Percentiles rank a stretch among this genome's conserved stretches.
phyloP scores from a whole-genome alignment of 768 basidiomycete genomes.

The Hydnomerulius pinastri region DNA sequence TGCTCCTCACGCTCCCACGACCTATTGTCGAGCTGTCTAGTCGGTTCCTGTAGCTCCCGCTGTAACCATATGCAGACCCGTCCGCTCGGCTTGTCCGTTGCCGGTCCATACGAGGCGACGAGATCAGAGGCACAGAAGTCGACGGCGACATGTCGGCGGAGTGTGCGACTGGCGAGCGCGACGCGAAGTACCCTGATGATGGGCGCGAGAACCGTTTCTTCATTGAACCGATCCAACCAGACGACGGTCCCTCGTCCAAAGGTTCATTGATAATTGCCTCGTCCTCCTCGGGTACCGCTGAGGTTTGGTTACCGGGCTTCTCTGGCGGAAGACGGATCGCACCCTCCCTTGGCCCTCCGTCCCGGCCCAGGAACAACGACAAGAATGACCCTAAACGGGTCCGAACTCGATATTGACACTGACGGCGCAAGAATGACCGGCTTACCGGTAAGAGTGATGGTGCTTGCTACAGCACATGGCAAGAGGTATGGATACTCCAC shows the following conservation, averaged over 20 bases:
- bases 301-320: slow-evolving; percentile 51
- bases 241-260: slow-evolving; percentile 40
- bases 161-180: slow-evolving; percentile 47
- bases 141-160: slow-evolving; percentile 32
- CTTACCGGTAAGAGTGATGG: slow-evolving; percentile 72
- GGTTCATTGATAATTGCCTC: slow-evolving; percentile 50
- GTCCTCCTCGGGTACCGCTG: slow-evolving; percentile 71
- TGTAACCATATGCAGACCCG: slow-evolving; percentile 83
- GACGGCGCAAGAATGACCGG: neutral
- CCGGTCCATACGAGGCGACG: slow-evolving; percentile 41
- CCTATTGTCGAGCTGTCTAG: slow-evolving; percentile 51
- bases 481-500: slow-evolving; percentile 86
- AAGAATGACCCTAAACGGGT: slow-evolving; percentile 74
- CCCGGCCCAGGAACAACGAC: slow-evolving; percentile 84
- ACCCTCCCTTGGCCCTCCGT: slow-evolving; percentile 88
- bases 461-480: slow-evolving; percentile 77
- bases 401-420: slow-evolving; percentile 1
- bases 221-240: slow-evolving; percentile 40
- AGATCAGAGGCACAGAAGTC: slow-evolving; percentile 49
- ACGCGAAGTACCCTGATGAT: slow-evolving; percentile 62
- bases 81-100: slow-evolving; percentile 57
- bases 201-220: slow-evolving; percentile 52
- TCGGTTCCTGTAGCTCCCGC: slow-evolving; percentile 53
- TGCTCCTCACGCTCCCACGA: slow-evolving; percentile 55
- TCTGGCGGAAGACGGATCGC: slow-evolving; percentile 82